These are phyloP conservation scores for Pseudovirgaria hyperparasitica DNA, from an alignment of 2,329 filamentous ascomycete species.

Conservation along the genomic window DNA sequence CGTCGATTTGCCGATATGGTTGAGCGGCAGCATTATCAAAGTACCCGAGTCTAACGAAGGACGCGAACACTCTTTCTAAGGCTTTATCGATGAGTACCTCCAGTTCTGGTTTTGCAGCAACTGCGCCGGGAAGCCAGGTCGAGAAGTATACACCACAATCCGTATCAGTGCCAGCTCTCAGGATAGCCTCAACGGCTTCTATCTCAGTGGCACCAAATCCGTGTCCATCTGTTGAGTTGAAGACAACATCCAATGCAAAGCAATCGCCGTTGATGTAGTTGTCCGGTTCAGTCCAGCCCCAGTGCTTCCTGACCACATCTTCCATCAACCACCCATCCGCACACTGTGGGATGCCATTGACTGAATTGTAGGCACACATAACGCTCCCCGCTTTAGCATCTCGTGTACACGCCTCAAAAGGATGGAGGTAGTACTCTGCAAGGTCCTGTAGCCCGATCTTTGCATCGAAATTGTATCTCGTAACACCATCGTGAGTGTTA, in stretches of 20 bases:
- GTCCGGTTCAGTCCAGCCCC: constrained; percentile 48
- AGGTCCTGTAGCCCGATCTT: constrained; percentile 48
- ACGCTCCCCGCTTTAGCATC: constrained; percentile 31
- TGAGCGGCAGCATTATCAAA: constrained; percentile 38
- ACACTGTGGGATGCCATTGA: constrained; percentile 55
- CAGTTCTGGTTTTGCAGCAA: constrained; percentile 29
- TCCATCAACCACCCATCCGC: constrained; percentile 50
- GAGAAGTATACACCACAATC: constrained; percentile 40
- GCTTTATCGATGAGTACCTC: constrained; percentile 36
- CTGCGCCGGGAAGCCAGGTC: constrained; percentile 31
- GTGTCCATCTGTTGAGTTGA: constrained; percentile 44
- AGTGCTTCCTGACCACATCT: constrained; percentile 51
- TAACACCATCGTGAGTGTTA: too few species aligned
- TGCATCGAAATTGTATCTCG: constrained; percentile 40
- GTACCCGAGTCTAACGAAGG: constrained; percentile 43
- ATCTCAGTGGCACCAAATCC: constrained; percentile 29
- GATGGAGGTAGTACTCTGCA: constrained; percentile 53
- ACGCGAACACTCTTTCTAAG: constrained; percentile 40
- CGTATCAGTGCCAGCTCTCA: constrained; percentile 41
- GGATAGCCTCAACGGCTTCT: constrained; percentile 33
- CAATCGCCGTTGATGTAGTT: constrained; percentile 56
- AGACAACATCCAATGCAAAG: constrained; percentile 47
- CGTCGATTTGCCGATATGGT: constrained; percentile 40
- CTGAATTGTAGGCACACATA: constrained; percentile 46
- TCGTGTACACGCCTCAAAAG: constrained; percentile 42